Conservation (phyloP, 306 rosid genomes). For the Cicer bijugum region DNA sequence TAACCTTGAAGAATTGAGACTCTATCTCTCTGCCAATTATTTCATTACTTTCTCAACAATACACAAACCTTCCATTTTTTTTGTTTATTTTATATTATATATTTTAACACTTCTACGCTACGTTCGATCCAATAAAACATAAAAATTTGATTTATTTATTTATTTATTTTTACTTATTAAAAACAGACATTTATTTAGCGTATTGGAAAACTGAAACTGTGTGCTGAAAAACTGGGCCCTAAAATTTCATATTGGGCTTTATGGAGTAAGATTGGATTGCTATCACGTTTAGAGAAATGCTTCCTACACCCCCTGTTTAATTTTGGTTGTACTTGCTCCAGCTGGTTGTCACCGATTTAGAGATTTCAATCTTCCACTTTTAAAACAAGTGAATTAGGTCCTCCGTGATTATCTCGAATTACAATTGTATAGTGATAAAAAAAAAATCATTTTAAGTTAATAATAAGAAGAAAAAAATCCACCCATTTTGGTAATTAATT, state of each 20-base stretch:
- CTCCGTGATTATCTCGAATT: too few species aligned
- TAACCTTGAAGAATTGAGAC: constrained; percentile 41
- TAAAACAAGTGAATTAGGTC: too few species aligned
- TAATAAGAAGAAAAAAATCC: too few species aligned
- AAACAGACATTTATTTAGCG: neutral
- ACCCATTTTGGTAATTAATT: too few species aligned
- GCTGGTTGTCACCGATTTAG: too few species aligned
- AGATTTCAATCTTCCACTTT: too few species aligned
- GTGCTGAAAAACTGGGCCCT: constrained; percentile 20
- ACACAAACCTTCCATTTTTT: neutral
- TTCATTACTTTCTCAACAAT: constrained; percentile 8
- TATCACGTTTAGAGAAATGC: neutral
- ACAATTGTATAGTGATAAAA: too few species aligned
- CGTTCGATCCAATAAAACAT: constrained; percentile 9
- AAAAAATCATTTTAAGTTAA: too few species aligned
- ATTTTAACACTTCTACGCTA: neutral
- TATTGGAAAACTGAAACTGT: neutral
- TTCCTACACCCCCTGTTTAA: neutral
- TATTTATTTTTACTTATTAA: neutral
- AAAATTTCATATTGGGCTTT: neutral
- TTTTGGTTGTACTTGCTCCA: too few species aligned
- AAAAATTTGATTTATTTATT: neutral
- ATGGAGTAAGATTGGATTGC: neutral
- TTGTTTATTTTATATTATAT: neutral
- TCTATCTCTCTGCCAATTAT: constrained; percentile 18